Conservation (phyloP, 306 rosid genomes). For the Malus orientalis region DNA sequence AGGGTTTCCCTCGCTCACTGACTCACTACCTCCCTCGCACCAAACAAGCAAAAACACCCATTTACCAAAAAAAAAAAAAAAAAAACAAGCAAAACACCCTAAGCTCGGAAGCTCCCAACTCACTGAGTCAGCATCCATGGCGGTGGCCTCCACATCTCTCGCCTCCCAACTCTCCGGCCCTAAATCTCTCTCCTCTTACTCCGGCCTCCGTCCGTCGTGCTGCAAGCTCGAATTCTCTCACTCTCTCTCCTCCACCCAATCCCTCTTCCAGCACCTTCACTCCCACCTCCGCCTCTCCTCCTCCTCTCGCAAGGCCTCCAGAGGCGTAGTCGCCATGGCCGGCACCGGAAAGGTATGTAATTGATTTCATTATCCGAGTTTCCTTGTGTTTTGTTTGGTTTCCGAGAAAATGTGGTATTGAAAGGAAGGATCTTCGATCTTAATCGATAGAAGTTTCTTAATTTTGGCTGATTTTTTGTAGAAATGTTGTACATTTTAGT, state of each 20-base stretch:
- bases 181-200: slow-evolving; percentile 27
- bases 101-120: not conserved
- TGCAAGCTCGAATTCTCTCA: slow-evolving; percentile 40
- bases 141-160: slow-evolving; percentile 70
- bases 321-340: slow-evolving; percentile 73
- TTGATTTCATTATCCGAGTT: not conserved
- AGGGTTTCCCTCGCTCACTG: not conserved
- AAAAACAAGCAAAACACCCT: not conserved
- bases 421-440: not conserved
- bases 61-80: too few relatives aligned
- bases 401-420: not conserved
- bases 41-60: not conserved
- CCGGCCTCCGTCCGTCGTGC: slow-evolving; percentile 57
- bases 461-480: too few relatives aligned
- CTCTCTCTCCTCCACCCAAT: slow-evolving; percentile 19
- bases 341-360: slow-evolving; percentile 70
- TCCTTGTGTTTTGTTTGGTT: not conserved
- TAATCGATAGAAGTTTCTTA: not conserved
- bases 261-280: slow-evolving; percentile 40
- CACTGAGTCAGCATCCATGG: slow-evolving; percentile 30
- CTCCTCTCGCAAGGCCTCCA: slow-evolving; percentile 49
- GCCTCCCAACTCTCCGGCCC: slow-evolving; percentile 61
- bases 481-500: not conserved
- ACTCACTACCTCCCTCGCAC: not conserved
- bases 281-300: slow-evolving; percentile 62